Base-by-base conservation (phyloP, 2,329 filamentous ascomycete species). In the Teratosphaeriaceae sp. region DNA sequence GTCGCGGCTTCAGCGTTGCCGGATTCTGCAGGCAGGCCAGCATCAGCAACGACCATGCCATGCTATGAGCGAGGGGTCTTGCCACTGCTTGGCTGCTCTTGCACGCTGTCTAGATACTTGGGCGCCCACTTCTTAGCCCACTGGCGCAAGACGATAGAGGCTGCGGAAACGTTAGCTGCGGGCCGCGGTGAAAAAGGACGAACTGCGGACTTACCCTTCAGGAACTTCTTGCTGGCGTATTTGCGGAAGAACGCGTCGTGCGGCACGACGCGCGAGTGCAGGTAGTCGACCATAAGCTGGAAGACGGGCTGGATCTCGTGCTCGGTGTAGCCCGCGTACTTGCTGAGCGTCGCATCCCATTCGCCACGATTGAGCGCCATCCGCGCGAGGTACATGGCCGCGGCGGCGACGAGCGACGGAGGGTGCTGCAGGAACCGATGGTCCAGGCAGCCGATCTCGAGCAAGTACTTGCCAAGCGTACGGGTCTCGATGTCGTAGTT, bases 241-340 rank as follows among this genome's bases (percentile, higher is more conserved):
- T 98, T 98, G 79, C 94, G 95, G 77, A 96, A 97, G 75, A 98
- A 96, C 27, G 92, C 94, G 65, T 97, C 90, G 61, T 98, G 92
- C 33, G n/a, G n/a, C n/a, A 83, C 79, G 42, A 96, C 85, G 20
- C 90, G 92, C 11, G 86, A 82, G 46, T 85, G 85, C 29, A 98
- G 82, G 64, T 98, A 98, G 66, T 98, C 89, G 48, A 98, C 81
- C 89, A 98, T 96, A 48, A 97, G 76, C 57, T 84, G 78, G 61
- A 95, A 87, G 30, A 97, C 86, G 9, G 90, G 90, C 64, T 90
- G 79, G 55, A 98, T 88, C 67, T 98, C 87, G 36, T 90, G 81
- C 65, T 97, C 90, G 2, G 78, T 84, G 67, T 97, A 98, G 43
- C 92, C 92, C 41, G 92, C 82, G 63, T 97, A 98, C 70, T 94